Percentiles rank a stretch among this genome's conserved stretches.
phyloP scores from a whole-genome alignment of 75 land plant species.

The Pinus tabuliformis region DNA sequence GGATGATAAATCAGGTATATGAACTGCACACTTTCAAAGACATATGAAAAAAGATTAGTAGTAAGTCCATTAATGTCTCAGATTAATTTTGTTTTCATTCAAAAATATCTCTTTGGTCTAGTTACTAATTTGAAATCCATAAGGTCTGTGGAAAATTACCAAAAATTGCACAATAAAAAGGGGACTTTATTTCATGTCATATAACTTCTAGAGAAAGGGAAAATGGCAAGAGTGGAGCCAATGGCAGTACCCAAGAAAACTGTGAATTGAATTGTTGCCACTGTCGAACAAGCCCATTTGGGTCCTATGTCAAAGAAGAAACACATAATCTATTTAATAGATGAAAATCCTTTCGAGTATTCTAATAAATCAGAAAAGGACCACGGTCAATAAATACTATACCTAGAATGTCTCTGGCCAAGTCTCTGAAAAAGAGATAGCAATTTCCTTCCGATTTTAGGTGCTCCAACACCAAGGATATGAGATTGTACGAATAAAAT shows the following conservation, averaged over 20 bases:
- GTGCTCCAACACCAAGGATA: constrained; percentile 71
- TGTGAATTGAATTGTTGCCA: constrained; percentile 64
- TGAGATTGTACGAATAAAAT: constrained; percentile 67
- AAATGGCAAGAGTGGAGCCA: constrained; percentile 22
- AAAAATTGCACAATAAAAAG: no score
- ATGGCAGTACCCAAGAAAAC: constrained; percentile 70
- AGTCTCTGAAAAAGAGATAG: constrained; percentile 61
- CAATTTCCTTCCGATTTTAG: constrained; percentile 44
- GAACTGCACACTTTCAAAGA: constrained; percentile 22
- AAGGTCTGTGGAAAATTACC: no score
- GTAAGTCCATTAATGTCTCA: no score
- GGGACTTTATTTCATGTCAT: not conserved
- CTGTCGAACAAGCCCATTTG: constrained; percentile 57
- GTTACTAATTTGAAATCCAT: not conserved
- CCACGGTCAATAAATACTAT: not conserved
- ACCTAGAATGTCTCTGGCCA: constrained; percentile 67
- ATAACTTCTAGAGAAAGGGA: not conserved
- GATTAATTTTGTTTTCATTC: no score
- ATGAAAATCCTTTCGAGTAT: no score
- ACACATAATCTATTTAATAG: no score
- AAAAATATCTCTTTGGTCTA: no score
- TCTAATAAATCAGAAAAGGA: no score
- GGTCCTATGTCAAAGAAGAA: constrained; percentile 40
- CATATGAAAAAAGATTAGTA: no score
- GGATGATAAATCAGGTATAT: constrained; percentile 33